Evolutionary conservation across 1,284 basidiomycete species (phyloP).

Genomic region (Cutaneotrichosporon sp.): DNA sequence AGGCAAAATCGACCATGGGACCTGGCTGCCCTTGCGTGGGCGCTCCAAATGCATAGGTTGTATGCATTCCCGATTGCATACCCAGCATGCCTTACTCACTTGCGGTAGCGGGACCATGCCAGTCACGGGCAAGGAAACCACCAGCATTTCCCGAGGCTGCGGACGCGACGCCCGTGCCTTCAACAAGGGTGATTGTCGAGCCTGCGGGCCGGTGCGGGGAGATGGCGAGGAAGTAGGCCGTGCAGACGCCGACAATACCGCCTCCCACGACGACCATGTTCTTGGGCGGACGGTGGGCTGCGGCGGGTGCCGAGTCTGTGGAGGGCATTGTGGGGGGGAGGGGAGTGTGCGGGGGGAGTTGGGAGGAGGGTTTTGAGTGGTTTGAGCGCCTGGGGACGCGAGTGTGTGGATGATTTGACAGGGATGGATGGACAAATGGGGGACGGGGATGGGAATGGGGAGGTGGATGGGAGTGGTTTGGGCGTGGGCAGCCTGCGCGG

Average conservation of each 20-base stretch:
- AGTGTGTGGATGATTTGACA: too few species aligned
- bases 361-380: too few species aligned
- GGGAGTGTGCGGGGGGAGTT: too few species aligned
- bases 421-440: too few species aligned
- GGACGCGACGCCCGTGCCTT: conserved; percentile 61
- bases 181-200: conserved; percentile 61
- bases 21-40: too few species aligned
- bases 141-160: conserved; percentile 83
- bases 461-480: too few species aligned
- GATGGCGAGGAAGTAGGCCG: conserved; percentile 53
- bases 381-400: too few species aligned
- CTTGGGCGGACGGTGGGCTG: conserved; percentile 5
- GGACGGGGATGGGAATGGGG: too few species aligned
- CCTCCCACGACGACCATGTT: conserved; percentile 52
- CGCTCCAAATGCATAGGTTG: too few species aligned
- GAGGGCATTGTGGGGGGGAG: neutral
- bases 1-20: too few species aligned
- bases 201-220: conserved; percentile 25
- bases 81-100: conserved; percentile 20
- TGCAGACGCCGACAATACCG: conserved; percentile 78
- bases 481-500: too few species aligned
- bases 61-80: too few species aligned
- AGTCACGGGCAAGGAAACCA: conserved; percentile 80
- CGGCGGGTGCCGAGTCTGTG: neutral
- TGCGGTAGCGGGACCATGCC: conserved; percentile 55